Conservation (phyloP, 176 grass and related monocot species). For the Triticum turgidum region DNA sequence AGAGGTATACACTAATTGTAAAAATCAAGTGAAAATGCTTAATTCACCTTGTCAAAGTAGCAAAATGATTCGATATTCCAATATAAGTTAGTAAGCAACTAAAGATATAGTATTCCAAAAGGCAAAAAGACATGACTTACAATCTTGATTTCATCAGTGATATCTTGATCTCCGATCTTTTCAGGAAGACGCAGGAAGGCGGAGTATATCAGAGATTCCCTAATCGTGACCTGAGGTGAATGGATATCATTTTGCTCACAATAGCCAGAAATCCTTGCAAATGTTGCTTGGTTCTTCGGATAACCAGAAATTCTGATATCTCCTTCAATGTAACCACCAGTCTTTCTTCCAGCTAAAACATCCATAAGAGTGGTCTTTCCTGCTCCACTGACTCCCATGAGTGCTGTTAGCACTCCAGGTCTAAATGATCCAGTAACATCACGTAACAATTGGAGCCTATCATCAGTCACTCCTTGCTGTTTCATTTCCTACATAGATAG, state of each 20-base stretch:
- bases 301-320: constrained; percentile 89
- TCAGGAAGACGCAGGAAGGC: constrained; percentile 82
- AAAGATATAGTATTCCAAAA: not conserved
- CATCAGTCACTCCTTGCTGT: constrained; percentile 84
- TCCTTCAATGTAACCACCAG: constrained; percentile 98
- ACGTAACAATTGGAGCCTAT: constrained; percentile 84
- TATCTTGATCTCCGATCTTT: constrained; percentile 77
- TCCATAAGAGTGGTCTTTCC: constrained; percentile 99
- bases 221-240: constrained; percentile 95
- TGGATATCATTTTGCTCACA: constrained; percentile 99
- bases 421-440: constrained; percentile 82
- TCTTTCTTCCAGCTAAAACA: constrained; percentile 95
- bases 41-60: not conserved
- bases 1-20: not conserved
- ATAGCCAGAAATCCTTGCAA: constrained; percentile 97
- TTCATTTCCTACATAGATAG: constrained; percentile 82
- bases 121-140: constrained; percentile 41
- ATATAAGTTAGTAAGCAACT: constrained; percentile 2
- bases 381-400: constrained; percentile 99
- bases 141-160: constrained; percentile 70
- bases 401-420: constrained; percentile 88
- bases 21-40: constrained; percentile 7
- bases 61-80: constrained; percentile 10
- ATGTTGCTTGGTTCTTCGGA: constrained; percentile 92
- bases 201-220: constrained; percentile 94